Evolutionary conservation across 305 asterid genomes (phyloP).

Genomic region (Petunia hybrid): DNA sequence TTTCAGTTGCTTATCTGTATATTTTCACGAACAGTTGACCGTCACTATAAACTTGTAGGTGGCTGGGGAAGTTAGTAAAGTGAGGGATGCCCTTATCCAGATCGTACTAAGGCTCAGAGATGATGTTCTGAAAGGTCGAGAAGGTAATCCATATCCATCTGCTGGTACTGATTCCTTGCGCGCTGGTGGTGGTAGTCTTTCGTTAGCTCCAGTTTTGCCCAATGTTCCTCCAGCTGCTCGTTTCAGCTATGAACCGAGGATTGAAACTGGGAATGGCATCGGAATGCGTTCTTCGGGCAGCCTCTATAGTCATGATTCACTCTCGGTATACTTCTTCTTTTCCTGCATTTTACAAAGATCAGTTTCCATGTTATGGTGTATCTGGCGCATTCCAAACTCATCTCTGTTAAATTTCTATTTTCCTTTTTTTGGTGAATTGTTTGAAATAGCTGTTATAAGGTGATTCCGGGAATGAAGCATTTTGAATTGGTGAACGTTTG

Average conservation of each 20-base stretch:
- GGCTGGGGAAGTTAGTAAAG: conserved; percentile 68
- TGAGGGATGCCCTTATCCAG: conserved; percentile 95
- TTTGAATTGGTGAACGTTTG: neutral
- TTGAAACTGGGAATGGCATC: conserved; percentile 65
- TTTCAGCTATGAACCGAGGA: conserved; percentile 71
- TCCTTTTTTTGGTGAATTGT: neutral
- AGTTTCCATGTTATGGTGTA: neutral
- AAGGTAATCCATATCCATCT: conserved; percentile 64
- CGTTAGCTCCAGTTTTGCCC: conserved; percentile 63
- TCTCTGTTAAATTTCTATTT: neutral
- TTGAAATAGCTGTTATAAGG: conserved; percentile 24
- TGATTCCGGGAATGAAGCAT: conserved; percentile 8
- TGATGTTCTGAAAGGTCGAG: conserved; percentile 77
- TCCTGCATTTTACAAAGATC: neutral
- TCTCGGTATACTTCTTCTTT: conserved; percentile 58
- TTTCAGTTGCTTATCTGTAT: conserved; percentile 34
- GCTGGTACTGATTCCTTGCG: conserved; percentile 62
- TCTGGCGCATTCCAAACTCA: conserved; percentile 13
- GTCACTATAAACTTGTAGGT: conserved; percentile 52
- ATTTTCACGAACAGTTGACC: conserved; percentile 24
- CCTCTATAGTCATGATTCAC: conserved; percentile 72
- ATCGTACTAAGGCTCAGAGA: conserved; percentile 90
- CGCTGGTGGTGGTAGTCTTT: conserved; percentile 59
- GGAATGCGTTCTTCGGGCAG: conserved; percentile 70
- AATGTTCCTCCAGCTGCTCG: conserved; percentile 60